Evolutionary conservation across 768 basidiomycete species (phyloP), one percentile per base, ranked within the genome.

Genomic region (Calocera cornea): DNA sequence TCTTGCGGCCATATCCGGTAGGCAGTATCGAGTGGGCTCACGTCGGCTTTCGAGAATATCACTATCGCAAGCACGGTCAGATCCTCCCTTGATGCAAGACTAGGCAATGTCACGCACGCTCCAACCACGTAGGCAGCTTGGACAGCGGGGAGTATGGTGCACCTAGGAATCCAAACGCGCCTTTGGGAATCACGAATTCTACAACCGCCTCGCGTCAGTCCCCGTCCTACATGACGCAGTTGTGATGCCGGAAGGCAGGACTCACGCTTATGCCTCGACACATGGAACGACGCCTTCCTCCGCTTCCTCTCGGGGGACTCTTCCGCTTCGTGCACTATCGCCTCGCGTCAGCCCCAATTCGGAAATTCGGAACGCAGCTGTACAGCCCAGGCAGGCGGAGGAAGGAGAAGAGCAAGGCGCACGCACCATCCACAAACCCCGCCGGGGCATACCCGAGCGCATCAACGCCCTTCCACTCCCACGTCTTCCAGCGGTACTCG

Each of bases 1-100:
- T 60, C 54, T 60, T 60, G 54, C 14, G 54, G 54, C 54, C 54
- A 60, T 60, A 60, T 60, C 54, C 54, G 54, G 31, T 60, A 60
- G 2, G 27, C 54, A 27, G 54, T 60, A 60, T 60, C 54, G 10
- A 60, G 31, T 8, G 54, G 54, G 54, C 54, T 60, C 2, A 60
- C 31, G 22, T 60, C 54, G 14, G 31, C 31, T 60, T 60, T 60
- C 11, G 54, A 60, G 54, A 60, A 60, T 60, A 60, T 22, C 2
- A 60, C 54, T 60, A 19, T n/a, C 54, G 54, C 11, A 29, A 8
- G 14, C 27, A 16, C 31, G 10, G 54, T 10, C 2, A 27, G 54
- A 2, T 60, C 27, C 31, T 29, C 27, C 14, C 2, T 5, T 33
- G 31, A 29, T 38, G 14, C 5, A 38, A 38, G 36, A 10, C 24